phyloP scores from a whole-genome alignment of 768 basidiomycete genomes.

The Pisolithus orientalis region DNA sequence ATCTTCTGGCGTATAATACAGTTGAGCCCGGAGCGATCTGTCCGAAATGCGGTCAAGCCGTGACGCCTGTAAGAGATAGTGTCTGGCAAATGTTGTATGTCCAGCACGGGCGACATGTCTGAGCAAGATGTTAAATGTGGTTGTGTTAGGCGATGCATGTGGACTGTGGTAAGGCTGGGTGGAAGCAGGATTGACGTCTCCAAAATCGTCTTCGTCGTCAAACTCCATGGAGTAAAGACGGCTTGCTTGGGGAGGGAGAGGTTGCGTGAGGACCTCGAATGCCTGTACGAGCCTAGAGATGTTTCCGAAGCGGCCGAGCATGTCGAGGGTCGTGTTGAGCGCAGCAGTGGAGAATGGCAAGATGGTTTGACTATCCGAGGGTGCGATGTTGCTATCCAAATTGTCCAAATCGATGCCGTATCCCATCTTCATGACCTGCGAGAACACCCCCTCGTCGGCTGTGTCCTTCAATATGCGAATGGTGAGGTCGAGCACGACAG shows the following conservation, averaged over 20 bases:
- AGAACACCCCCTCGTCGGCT: conserved; percentile 48
- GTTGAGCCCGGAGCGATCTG: conserved; percentile 28
- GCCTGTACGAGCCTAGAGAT: conserved; percentile 65
- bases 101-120: conserved; percentile 46
- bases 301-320: conserved; percentile 54
- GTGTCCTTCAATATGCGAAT: conserved; percentile 64
- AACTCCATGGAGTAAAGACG: conserved; percentile 45
- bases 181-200: conserved; percentile 31
- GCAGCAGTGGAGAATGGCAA: conserved; percentile 56
- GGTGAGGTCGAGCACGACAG: conserved; percentile 59
- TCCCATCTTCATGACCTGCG: conserved; percentile 53
- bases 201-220: conserved; percentile 62
- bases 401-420: conserved; percentile 76
- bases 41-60: conserved; percentile 33
- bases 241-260: conserved; percentile 48
- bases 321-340: conserved; percentile 68
- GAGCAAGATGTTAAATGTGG: conserved; percentile 57
- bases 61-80: conserved; percentile 57
- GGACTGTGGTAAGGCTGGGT: conserved; percentile 31
- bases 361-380: conserved; percentile 13
- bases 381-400: conserved; percentile 11
- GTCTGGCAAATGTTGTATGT: conserved; percentile 52
- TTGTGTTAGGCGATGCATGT: conserved; percentile 56
- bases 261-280: conserved; percentile 74
- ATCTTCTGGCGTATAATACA: conserved; percentile 24